phyloP scores from a whole-genome alignment of 257 asterid species.

The Salvia splendens region DNA sequence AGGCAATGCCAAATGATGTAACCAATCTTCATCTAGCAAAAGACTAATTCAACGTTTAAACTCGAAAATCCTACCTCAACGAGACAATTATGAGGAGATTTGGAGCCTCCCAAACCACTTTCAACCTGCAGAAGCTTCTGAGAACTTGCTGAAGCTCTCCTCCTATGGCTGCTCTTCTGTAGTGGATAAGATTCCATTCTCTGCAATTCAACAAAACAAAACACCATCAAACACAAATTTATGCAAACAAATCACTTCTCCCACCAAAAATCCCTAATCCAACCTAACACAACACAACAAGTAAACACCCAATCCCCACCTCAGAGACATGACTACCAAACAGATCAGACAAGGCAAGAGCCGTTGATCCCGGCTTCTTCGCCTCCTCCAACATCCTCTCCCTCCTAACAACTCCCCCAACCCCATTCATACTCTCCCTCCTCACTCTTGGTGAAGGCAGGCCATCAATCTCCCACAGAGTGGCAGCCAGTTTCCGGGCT shows the following conservation, averaged over 20 bases:
- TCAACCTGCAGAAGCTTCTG: conserved; percentile 55
- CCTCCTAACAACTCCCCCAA: conserved; percentile 42
- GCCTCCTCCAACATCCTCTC: conserved; percentile 47
- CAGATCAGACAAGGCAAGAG: conserved; percentile 59
- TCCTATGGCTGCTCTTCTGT: conserved; percentile 52
- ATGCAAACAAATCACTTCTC: conserved; percentile 27
- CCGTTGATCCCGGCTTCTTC: conserved; percentile 49
- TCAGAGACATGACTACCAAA: conserved; percentile 56
- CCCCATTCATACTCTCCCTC: conserved; percentile 47
- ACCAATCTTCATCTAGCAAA: conserved; percentile 1
- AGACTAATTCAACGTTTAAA: neutral
- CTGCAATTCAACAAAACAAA: conserved; percentile 47
- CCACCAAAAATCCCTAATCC: conserved; percentile 8
- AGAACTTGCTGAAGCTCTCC: conserved; percentile 69
- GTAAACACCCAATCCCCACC: conserved; percentile 56
- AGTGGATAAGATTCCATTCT: conserved; percentile 51
- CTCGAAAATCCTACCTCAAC: conserved; percentile 58
- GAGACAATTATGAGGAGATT: conserved; percentile 48
- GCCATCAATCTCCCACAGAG: conserved; percentile 82
- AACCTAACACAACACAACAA: conserved; percentile 17
- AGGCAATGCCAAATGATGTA: neutral
- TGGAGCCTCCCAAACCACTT: conserved; percentile 41
- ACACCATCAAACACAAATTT: conserved; percentile 15
- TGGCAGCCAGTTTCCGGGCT: conserved; percentile 80
- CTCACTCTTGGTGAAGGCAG: conserved; percentile 53